Percentiles rank a stretch among this genome's conserved stretches.
These are phyloP conservation scores for Solanum corneliomulleri DNA, from an alignment of 257 asterid genomes.

Conservation along the genomic window DNA sequence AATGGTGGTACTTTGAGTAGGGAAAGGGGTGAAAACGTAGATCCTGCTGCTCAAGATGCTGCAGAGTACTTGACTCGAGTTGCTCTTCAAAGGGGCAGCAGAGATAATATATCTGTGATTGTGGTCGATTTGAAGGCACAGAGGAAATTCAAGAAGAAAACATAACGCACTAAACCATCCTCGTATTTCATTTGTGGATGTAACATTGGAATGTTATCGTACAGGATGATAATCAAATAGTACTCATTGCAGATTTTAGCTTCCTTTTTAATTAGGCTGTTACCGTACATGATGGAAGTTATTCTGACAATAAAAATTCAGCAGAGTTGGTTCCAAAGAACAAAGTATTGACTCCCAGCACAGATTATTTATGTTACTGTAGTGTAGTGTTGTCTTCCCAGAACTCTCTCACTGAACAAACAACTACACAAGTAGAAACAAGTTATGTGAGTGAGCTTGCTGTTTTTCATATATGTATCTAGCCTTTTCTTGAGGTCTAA, in stretches of 20 bases:
- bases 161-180: background rate
- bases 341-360: background rate
- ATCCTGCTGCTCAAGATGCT: conserved; percentile 64
- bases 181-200: background rate
- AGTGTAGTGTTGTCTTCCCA: background rate
- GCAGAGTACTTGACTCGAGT: conserved; percentile 45
- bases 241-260: background rate
- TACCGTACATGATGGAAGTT: background rate
- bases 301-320: background rate
- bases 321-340: background rate
- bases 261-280: background rate
- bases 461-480: background rate
- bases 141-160: conserved; percentile 52
- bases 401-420: background rate
- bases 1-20: conserved; percentile 17
- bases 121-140: conserved; percentile 60
- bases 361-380: background rate
- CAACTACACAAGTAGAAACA: background rate
- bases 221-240: background rate
- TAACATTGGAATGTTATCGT: background rate
- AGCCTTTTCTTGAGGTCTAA: background rate
- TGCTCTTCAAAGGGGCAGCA: conserved; percentile 59
- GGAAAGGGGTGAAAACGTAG: conserved; percentile 31
- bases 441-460: background rate
- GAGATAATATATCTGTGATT: conserved; percentile 57